These are phyloP conservation scores for Ophiostoma ulmi DNA, from an alignment of 2,329 filamentous ascomycete genomes.

Conservation along the genomic window DNA sequence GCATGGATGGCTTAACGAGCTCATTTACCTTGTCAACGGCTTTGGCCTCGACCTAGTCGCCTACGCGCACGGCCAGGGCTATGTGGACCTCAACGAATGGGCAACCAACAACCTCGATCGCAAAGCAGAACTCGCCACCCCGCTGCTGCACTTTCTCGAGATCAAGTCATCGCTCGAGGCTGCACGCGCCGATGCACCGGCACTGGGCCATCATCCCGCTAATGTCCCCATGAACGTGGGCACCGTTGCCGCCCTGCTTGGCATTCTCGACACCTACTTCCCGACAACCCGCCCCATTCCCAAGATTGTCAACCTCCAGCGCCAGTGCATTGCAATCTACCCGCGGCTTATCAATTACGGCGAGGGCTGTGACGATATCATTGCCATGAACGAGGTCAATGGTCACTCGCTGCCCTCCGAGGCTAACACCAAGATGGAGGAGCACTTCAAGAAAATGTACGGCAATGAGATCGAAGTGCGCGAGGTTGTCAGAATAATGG, in stretches of 20 bases:
- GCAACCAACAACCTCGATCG: constrained; percentile 64
- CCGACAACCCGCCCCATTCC: constrained; percentile 52
- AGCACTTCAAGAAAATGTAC: constrained; percentile 98
- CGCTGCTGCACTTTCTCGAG: constrained; percentile 72
- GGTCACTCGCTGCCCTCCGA: constrained; percentile 75
- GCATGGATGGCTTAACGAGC: constrained; percentile 76
- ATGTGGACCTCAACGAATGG: constrained; percentile 79
- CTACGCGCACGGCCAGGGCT: constrained; percentile 72
- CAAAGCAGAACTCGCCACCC: constrained; percentile 61
- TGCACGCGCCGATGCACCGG: constrained; percentile 53
- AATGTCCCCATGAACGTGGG: constrained; percentile 77
- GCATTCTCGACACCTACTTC: constrained; percentile 68
- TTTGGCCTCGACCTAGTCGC: constrained; percentile 85
- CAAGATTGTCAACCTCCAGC: constrained; percentile 74
- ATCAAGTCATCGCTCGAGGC: constrained; percentile 82
- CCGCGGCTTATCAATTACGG: constrained; percentile 95
- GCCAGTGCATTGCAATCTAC: constrained; percentile 85
- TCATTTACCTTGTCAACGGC: constrained; percentile 72
- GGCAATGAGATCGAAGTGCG: constrained; percentile 81
- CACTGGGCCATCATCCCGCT: constrained; percentile 40
- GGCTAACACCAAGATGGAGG: constrained; percentile 89
- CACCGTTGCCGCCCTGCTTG: constrained; percentile 74
- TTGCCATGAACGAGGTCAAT: constrained; percentile 75
- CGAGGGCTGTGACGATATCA: constrained; percentile 84
- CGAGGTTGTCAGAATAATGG: constrained; percentile 76